Evolutionary conservation across 768 basidiomycete genomes (phyloP).

Genomic region (Peribolospora kevripleyi): DNA sequence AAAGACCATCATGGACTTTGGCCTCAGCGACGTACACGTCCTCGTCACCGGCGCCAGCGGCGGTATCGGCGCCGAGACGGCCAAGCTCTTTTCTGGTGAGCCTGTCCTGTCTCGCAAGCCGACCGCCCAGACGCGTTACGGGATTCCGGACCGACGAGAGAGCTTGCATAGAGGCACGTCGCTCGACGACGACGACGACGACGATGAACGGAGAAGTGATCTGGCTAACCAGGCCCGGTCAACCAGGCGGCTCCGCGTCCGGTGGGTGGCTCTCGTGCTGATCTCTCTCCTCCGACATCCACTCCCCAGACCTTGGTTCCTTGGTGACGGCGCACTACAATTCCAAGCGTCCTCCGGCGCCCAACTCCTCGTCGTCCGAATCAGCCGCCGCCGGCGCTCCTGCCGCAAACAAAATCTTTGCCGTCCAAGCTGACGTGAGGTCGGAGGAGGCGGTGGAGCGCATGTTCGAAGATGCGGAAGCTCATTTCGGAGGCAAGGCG

Average conservation of each 20-base stretch:
- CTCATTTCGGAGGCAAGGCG: slow-evolving; percentile 11
- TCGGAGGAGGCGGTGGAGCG: slow-evolving; percentile 30
- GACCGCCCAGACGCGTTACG: not conserved
- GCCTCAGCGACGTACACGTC: too few species aligned
- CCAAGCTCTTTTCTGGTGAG: slow-evolving; percentile 33
- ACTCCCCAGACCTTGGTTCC: slow-evolving; percentile 36
- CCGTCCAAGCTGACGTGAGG: slow-evolving; percentile 35
- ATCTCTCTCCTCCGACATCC: not conserved
- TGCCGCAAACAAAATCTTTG: slow-evolving; percentile 17
- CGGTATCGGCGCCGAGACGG: slow-evolving; percentile 45
- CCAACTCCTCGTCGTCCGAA: too few species aligned
- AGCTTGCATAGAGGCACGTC: too few species aligned
- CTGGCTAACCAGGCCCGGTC: too few species aligned
- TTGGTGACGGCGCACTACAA: slow-evolving; percentile 50
- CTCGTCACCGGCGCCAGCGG: slow-evolving; percentile 38
- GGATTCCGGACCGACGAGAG: too few species aligned
- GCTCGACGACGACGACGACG: too few species aligned
- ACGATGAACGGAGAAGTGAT: too few species aligned
- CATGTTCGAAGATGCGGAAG: slow-evolving; percentile 23
- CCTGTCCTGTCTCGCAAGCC: slow-evolving; percentile 6
- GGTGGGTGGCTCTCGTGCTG: not conserved
- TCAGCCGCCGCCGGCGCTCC: slow-evolving; percentile 23
- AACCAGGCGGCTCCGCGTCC: not conserved
- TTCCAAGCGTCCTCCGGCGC: slow-evolving; percentile 17
- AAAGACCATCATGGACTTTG: too few species aligned